Evolutionary conservation across 2,329 filamentous ascomycete genomes (phyloP), one percentile per base, ranked within the genome.

Genomic region (Aureobasidium sp.): DNA sequence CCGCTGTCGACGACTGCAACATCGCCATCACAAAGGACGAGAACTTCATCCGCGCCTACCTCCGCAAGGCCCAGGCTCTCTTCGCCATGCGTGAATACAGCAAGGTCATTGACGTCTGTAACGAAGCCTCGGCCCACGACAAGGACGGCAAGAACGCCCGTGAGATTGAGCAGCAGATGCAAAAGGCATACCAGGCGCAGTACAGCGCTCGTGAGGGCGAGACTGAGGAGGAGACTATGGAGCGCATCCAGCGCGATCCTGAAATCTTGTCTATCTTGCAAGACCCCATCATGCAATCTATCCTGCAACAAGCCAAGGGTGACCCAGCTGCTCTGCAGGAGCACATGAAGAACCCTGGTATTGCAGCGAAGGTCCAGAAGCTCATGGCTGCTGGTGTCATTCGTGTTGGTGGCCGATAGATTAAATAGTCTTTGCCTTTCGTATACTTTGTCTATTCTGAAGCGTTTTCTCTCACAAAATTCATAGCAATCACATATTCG

Each of bases 41-140:
- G 66, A 92, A 91, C 76, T 99, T 99, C 80, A 95, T 98, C 81
- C 91, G 95, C 65, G 96, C 96, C 10, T 98, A 98, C 81, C 92
- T 99, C 73, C 92, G 96, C 78, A 98, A 98, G 86, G 95, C 95
- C 0, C 95, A 98, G 82, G 94, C 94, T 48, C 93, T 95, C 80
- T 94, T 96, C 72, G 94, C 94, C 73, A 99, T 99, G 96, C 93
- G 96, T 80, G 95, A 99, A 81, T 98, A 97, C 86, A 97, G 91
- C 80, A 95, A 95, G 79, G 97, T 93, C 76, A 85, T 98, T 66
- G 96, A 99, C 76, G 92, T 91, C 10, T 97, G 95, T 82, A 89
- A 89, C 45, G 93, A 94, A 77, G 96, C 97, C 1, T 84, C 87
- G 11, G 86, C 90, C 72, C 88, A 97, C 67, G 96, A 99, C 78